Conservation (phyloP, 192 early-diverging fungal genomes). For the Mortierella claussenii region DNA sequence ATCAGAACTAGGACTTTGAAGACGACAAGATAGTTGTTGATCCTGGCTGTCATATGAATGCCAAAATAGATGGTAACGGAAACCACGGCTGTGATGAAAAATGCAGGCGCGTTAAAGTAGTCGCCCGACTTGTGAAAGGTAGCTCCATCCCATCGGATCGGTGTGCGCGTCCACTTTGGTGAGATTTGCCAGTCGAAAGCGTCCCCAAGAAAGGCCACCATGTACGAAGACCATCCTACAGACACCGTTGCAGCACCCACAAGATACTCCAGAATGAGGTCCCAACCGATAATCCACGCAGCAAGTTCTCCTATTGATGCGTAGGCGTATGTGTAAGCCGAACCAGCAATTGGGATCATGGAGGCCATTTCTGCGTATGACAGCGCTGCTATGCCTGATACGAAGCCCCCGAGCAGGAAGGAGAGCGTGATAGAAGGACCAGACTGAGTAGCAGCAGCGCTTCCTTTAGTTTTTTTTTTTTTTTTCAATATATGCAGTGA, state of each 20-base stretch:
- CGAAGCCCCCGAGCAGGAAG: conserved; percentile 81
- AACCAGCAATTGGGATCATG: conserved; percentile 88
- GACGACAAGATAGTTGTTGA: conserved; percentile 78
- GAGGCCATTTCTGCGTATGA: conserved; percentile 90
- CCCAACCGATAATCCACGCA: conserved; percentile 95
- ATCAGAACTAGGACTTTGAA: conserved; percentile 82
- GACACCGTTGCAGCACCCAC: conserved; percentile 86
- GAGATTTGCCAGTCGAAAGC: conserved; percentile 67
- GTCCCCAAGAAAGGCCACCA: conserved; percentile 75
- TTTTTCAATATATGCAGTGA: not conserved
- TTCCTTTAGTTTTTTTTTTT: conserved; percentile 18
- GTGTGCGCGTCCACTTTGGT: conserved; percentile 69
- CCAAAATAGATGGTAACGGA: conserved; percentile 77
- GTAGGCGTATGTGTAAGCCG: conserved; percentile 89
- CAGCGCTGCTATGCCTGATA: conserved; percentile 78
- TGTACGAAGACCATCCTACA: conserved; percentile 84
- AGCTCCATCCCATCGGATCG: conserved; percentile 65
- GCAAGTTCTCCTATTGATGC: conserved; percentile 88
- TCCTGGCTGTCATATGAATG: conserved; percentile 75
- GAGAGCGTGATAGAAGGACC: conserved; percentile 88
- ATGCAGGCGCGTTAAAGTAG: conserved; percentile 84
- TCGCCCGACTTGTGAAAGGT: conserved; percentile 38
- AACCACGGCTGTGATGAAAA: conserved; percentile 70
- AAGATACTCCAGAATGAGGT: conserved; percentile 88
- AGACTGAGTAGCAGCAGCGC: conserved; percentile 80